Conservation (phyloP, 163 green algal genomes). For the Volvox carteri region DNA sequence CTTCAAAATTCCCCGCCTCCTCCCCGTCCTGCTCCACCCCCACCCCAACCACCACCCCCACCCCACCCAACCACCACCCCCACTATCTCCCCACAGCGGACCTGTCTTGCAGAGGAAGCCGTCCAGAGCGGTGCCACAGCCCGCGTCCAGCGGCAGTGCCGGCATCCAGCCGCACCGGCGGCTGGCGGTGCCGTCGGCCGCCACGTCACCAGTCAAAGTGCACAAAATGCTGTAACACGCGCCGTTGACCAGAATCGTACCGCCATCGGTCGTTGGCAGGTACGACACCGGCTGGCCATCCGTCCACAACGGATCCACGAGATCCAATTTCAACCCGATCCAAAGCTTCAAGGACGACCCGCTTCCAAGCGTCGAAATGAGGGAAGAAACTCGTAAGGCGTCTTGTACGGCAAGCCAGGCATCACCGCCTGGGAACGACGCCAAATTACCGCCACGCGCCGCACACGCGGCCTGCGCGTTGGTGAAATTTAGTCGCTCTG, state of each 20-base stretch:
- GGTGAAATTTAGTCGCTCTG: neutral
- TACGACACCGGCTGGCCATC: constrained; percentile 23
- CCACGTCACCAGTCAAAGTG: neutral
- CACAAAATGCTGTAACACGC: constrained; percentile 38
- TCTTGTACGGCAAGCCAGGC: neutral
- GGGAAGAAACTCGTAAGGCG: neutral
- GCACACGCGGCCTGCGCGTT: neutral
- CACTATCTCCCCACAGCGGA: neutral
- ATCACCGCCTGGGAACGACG: neutral
- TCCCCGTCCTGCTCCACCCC: neutral
- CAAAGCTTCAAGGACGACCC: neutral
- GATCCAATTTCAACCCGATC: constrained; percentile 13
- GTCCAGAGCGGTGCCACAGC: neutral
- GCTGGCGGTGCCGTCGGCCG: neutral
- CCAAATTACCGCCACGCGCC: neutral
- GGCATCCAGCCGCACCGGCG: neutral
- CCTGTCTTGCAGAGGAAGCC: constrained; percentile 41
- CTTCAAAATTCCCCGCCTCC: neutral
- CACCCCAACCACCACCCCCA: too few species aligned
- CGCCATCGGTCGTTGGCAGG: neutral
- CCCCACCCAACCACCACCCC: neutral
- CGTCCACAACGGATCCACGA: neutral
- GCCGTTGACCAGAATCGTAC: neutral
- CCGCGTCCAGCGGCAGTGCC: neutral
- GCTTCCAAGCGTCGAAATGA: neutral